Conservation (phyloP, 202 grass and related monocot genomes). For the Carex sylvatica region DNA sequence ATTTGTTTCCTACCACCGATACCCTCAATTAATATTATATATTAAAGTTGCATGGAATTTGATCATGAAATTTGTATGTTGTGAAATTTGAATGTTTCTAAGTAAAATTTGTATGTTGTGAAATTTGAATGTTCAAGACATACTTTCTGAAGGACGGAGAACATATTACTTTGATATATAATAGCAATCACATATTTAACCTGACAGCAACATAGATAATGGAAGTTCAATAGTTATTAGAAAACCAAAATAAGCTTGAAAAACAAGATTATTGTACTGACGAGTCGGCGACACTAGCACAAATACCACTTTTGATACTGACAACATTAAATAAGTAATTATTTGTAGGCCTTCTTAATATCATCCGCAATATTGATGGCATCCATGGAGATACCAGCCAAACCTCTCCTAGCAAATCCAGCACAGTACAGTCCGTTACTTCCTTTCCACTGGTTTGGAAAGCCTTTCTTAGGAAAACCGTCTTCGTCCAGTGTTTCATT, state of each 20-base stretch:
- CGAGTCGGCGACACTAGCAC: background rate
- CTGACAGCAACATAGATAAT: background rate
- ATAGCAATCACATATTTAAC: background rate
- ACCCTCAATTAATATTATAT: background rate
- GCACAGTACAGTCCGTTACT: conserved; percentile 54
- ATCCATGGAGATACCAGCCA: conserved; percentile 54
- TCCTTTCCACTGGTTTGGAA: conserved; percentile 76
- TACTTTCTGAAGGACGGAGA: background rate
- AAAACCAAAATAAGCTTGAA: background rate
- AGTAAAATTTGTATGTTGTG: too few species aligned
- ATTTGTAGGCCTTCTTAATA: conserved; percentile 28
- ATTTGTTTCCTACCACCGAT: background rate
- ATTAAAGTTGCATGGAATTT: too few species aligned
- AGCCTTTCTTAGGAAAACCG: conserved; percentile 45
- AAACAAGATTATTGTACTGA: background rate
- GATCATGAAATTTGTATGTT: too few species aligned
- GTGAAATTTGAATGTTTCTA: too few species aligned
- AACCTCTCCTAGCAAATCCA: conserved; percentile 53
- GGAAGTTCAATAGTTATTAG: background rate
- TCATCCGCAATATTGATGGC: conserved; percentile 46
- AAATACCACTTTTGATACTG: background rate
- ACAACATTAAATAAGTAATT: background rate
- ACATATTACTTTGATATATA: background rate
- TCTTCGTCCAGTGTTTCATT: conserved; percentile 23
- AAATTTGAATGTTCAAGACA: background rate